Evolutionary conservation across 148 eudicot genomes (phyloP).

Genomic region (Heliamphora exappendiculata): DNA sequence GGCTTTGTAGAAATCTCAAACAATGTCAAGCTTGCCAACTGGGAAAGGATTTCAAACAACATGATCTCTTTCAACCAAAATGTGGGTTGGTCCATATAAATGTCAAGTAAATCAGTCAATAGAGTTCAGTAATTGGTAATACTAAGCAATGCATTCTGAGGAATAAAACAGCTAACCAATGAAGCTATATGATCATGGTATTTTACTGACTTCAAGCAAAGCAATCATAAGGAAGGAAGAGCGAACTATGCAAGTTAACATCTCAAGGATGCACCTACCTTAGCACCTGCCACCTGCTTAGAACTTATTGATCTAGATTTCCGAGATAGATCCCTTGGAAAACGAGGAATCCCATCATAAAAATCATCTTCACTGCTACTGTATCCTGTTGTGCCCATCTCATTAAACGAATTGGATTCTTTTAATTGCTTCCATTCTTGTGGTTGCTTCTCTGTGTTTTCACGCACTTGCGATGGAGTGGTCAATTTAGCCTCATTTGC

Average conservation of each 20-base stretch:
- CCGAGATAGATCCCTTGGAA: constrained; percentile 39
- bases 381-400: constrained; percentile 8
- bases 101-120: not conserved
- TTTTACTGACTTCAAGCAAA: not conserved
- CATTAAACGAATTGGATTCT: constrained; percentile 15
- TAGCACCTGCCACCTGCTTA: constrained; percentile 39
- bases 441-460: constrained; percentile 18
- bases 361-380: constrained; percentile 49
- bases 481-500: constrained; percentile 11
- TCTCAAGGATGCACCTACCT: constrained; percentile 28
- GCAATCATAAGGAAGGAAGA: not conserved
- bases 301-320: constrained; percentile 63
- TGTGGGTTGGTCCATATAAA: not conserved
- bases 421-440: constrained; percentile 18
- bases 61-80: not conserved
- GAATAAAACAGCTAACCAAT: not conserved
- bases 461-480: constrained; percentile 4
- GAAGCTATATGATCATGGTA: not conserved
- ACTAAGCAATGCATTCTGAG: not conserved
- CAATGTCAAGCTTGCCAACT: not conserved
- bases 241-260: too few relatives aligned
- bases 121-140: not conserved
- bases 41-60: not conserved
- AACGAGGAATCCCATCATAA: constrained; percentile 85
- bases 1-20: not conserved